phyloP scores from a whole-genome alignment of 176 grass and related monocot genomes.

The Avena eriantha region DNA sequence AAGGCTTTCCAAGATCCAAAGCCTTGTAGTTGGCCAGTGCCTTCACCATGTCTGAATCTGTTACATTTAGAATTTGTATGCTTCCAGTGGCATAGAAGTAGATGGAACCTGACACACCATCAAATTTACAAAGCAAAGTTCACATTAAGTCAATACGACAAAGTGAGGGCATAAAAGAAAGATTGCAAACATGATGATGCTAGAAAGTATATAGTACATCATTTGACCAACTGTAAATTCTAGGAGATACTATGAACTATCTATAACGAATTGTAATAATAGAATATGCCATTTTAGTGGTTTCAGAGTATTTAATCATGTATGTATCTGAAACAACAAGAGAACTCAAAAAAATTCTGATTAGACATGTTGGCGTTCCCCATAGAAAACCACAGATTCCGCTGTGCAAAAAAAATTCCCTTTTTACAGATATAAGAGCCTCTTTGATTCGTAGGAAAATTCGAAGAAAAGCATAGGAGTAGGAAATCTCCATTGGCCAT shows the following conservation, averaged over 20 bases:
- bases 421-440: background rate
- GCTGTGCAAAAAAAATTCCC: background rate
- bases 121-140: slow-evolving; percentile 25
- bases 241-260: slow-evolving; percentile 4
- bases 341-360: background rate
- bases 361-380: background rate
- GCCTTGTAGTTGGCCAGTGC: slow-evolving; percentile 63
- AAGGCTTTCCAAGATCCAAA: slow-evolving; percentile 68
- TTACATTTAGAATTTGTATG: slow-evolving; percentile 57
- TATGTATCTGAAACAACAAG: background rate
- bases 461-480: background rate
- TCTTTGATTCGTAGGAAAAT: background rate
- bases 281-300: slow-evolving; percentile 3
- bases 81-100: slow-evolving; percentile 72
- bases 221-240: background rate
- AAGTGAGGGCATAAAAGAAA: slow-evolving; percentile 16
- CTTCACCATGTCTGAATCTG: slow-evolving; percentile 70
- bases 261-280: background rate
- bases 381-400: background rate
- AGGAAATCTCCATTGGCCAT: background rate
- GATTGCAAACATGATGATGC: background rate
- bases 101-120: slow-evolving; percentile 50
- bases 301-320: background rate
- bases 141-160: slow-evolving; percentile 1
- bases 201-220: background rate